Base-by-base conservation (phyloP, 768 basidiomycete genomes). In the Lentinula sp. region DNA sequence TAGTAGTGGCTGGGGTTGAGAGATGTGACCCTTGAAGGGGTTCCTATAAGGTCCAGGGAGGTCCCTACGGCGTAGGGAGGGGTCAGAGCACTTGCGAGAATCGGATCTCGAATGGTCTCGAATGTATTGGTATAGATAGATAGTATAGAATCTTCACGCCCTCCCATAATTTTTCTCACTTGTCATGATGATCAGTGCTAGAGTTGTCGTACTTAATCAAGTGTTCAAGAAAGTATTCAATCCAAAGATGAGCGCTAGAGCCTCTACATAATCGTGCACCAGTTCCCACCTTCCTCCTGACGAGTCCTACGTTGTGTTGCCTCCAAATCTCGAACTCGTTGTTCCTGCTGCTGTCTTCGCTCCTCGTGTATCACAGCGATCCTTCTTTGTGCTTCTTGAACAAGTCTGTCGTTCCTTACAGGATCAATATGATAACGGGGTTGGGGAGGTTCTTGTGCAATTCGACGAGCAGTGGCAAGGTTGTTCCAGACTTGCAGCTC, bases 171-270 rank as follows among this genome's bases (percentile, higher is more conserved):
- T 28, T 28, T 28, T 28, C 28, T 28, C 28, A 28, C 28, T 28
- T 3, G 3, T 28, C 28, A 3, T 28, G 72, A 32, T 69, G 39
- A 39, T 39, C 9, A 39, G 39, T 39, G 39, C 39, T 39, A 15
- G 3, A 15, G 9, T 39, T 13, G 10, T 39, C 39, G 39, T 15
- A 9, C 39, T 15, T 4, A 39, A 10, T 39, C 10, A 2, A 28
- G 28, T 10, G 39, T 80, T 62, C 86, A 87, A 28, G 3, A 3
- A 28, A 28, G 3, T 23, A 23, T 23, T 23, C 23, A 23, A 23
- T 23, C 68, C 77, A 76, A 49, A 76, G 87, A 63, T 85, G 85
- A n/a, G 78, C 85, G 28, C 85, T 87, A 62, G 81, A 87, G 61
- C 81, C 85, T 5, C 70, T 87, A 41, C 85, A 87, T 65, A 82